Percentiles rank a stretch among this genome's conserved stretches.
Evolutionary conservation across 345 rosid genomes (phyloP).

Genomic region (Nasturtium officinale): DNA sequence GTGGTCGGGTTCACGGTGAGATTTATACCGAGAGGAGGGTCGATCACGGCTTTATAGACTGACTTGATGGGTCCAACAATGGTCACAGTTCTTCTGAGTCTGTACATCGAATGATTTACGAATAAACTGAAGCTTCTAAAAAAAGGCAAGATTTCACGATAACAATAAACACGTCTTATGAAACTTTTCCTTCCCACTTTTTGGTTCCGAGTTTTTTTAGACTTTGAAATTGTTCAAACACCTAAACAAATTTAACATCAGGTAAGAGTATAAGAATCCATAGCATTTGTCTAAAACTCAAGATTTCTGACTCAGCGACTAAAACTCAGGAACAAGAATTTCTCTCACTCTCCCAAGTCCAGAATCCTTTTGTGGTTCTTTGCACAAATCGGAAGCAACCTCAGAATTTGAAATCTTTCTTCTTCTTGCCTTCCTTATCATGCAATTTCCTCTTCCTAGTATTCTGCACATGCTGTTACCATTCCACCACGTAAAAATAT

Average conservation of each 20-base stretch:
- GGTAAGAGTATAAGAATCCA: not conserved
- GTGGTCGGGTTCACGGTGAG: constrained; percentile 34
- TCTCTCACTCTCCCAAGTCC: not conserved
- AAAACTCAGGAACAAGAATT: not conserved
- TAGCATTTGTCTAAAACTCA: not conserved
- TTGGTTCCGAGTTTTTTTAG: not conserved
- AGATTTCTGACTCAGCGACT: not conserved
- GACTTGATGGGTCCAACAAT: constrained; percentile 32
- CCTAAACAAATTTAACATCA: not conserved
- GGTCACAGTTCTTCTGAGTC: constrained; percentile 27
- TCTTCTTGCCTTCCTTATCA: constrained; percentile 92
- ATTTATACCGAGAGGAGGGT: constrained; percentile 30
- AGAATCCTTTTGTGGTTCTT: not conserved
- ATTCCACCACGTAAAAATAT: not conserved
- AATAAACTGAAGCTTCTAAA: not conserved
- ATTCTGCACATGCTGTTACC: constrained; percentile 55
- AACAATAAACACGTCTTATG: not conserved
- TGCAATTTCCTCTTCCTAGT: constrained; percentile 87
- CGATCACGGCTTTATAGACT: no score
- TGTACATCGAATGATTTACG: not conserved
- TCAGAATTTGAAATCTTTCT: constrained; percentile 70
- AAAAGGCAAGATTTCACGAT: not conserved
- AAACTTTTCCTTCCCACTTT: not conserved
- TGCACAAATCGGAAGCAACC: not conserved
- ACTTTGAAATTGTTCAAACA: not conserved